These are phyloP conservation scores for Candida argentea DNA, from an alignment of 805 yeast genomes.

Conservation along the genomic window DNA sequence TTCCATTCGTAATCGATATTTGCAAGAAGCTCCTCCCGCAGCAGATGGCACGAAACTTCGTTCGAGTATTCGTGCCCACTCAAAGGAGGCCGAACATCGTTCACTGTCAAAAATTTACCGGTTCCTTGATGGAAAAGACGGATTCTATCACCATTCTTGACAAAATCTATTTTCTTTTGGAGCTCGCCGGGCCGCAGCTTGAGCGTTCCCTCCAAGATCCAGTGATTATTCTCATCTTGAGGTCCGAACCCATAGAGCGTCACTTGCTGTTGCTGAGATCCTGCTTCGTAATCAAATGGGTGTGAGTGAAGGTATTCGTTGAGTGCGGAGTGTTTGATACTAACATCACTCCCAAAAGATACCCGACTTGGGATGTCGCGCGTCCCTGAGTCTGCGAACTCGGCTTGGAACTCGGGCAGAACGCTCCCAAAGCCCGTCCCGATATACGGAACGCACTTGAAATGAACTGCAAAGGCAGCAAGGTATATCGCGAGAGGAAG, in stretches of 20 bases:
- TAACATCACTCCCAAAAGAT: slow-evolving; percentile 60
- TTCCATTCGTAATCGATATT: slow-evolving; percentile 65
- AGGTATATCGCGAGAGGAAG: slow-evolving; percentile 54
- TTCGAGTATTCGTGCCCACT: slow-evolving; percentile 84
- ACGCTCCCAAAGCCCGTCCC: slow-evolving; percentile 57
- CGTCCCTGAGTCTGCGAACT: slow-evolving; percentile 35
- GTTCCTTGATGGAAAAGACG: slow-evolving; percentile 65
- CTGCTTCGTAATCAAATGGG: slow-evolving; percentile 48
- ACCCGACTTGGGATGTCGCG: slow-evolving; percentile 49
- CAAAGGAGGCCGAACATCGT: slow-evolving; percentile 73
- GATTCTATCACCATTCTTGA: slow-evolving; percentile 47
- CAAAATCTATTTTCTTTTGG: slow-evolving; percentile 18
- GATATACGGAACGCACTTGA: slow-evolving; percentile 31
- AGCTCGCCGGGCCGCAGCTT: slow-evolving; percentile 31
- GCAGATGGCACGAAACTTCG: slow-evolving; percentile 71
- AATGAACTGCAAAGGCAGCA: slow-evolving; percentile 47
- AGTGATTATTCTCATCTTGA: slow-evolving; percentile 57
- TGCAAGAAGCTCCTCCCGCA: slow-evolving; percentile 43
- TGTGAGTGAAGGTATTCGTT: slow-evolving; percentile 84
- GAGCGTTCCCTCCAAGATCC: slow-evolving; percentile 49
- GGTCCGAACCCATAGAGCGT: slow-evolving; percentile 54
- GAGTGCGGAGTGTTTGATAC: slow-evolving; percentile 56
- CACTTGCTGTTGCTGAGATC: slow-evolving; percentile 70
- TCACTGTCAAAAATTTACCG: slow-evolving; percentile 58
- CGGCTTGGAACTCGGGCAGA: slow-evolving; percentile 58